phyloP scores from a whole-genome alignment of 768 basidiomycete species.

The Hypholoma fasciculare region DNA sequence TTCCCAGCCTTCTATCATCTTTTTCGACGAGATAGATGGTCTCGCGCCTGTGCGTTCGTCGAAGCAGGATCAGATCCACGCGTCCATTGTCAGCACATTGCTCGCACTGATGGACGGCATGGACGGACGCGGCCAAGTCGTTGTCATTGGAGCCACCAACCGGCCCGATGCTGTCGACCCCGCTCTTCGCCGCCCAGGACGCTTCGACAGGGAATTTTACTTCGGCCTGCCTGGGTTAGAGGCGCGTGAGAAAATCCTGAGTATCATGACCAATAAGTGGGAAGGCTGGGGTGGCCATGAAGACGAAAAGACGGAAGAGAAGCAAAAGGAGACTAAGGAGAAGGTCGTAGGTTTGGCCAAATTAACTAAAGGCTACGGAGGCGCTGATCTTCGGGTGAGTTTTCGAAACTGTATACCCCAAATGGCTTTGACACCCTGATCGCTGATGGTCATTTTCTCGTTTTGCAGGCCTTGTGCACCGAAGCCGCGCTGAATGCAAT shows the following conservation, averaged over 20 bases:
- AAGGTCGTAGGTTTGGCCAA: conserved; percentile 75
- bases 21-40: conserved; percentile 99
- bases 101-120: conserved; percentile 99
- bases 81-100: conserved; percentile 94
- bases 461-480: conserved; percentile 81
- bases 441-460: conserved; percentile 9
- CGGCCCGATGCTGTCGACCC: conserved; percentile 98
- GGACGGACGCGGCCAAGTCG: conserved; percentile 96
- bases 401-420: neutral
- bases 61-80: conserved; percentile 99
- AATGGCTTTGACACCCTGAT: conserved; percentile 1
- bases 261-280: conserved; percentile 91
- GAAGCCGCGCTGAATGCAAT: conserved; percentile 97
- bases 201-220: conserved; percentile 98
- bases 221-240: conserved; percentile 86
- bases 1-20: conserved; percentile 95
- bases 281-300: conserved; percentile 66
- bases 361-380: conserved; percentile 96
- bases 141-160: conserved; percentile 98
- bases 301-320: conserved; percentile 28
- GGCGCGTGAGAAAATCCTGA: conserved; percentile 85
- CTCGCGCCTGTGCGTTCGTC: conserved; percentile 97
- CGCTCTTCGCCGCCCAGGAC: conserved; percentile 87
- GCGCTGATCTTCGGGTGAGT: conserved; percentile 91
- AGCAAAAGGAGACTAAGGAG: conserved; percentile 62